phyloP scores from a whole-genome alignment of 1,139 yeast species.

The Taiozyma sp. region DNA sequence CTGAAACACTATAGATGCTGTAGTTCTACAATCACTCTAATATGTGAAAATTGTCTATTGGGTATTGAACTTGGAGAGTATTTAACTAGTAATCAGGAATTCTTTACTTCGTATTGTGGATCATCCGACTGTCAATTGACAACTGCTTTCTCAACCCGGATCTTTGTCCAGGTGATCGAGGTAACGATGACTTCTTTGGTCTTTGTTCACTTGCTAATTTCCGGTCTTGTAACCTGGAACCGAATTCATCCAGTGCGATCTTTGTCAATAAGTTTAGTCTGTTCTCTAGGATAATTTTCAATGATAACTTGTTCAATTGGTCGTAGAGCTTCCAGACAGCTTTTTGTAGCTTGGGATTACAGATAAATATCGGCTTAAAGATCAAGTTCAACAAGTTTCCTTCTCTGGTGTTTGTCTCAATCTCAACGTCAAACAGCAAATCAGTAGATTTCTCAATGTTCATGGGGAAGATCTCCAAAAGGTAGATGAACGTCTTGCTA shows the following conservation, averaged over 20 bases:
- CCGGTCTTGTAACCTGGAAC: neutral
- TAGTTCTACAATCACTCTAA: neutral
- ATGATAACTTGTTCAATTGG: slow-evolving; percentile 6
- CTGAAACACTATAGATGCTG: neutral
- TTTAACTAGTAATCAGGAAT: neutral
- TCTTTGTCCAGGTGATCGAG: neutral
- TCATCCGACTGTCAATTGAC: neutral
- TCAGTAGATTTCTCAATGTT: slow-evolving; percentile 2
- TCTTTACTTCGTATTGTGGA: neutral
- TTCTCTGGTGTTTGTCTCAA: slow-evolving; percentile 2
- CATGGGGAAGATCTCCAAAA: slow-evolving; percentile 20
- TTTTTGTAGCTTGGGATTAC: slow-evolving; percentile 7
- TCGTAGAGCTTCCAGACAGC: slow-evolving; percentile 8
- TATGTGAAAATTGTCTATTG: neutral
- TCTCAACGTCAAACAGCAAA: slow-evolving; percentile 14
- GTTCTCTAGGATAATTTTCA: slow-evolving; percentile 13
- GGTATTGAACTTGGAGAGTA: neutral
- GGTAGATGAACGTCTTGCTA: slow-evolving; percentile 15
- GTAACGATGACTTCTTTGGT: neutral
- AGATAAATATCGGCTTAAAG: slow-evolving; percentile 15
- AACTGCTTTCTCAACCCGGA: neutral
- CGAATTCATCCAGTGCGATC: slow-evolving; percentile 11
- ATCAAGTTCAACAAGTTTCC: slow-evolving; percentile 10
- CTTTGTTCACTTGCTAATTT: neutral
- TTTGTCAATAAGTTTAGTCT: slow-evolving; percentile 13